These are phyloP conservation scores for Stagonosporopsis vannaccii DNA, from an alignment of 2,329 filamentous ascomycete species.

Conservation along the genomic window DNA sequence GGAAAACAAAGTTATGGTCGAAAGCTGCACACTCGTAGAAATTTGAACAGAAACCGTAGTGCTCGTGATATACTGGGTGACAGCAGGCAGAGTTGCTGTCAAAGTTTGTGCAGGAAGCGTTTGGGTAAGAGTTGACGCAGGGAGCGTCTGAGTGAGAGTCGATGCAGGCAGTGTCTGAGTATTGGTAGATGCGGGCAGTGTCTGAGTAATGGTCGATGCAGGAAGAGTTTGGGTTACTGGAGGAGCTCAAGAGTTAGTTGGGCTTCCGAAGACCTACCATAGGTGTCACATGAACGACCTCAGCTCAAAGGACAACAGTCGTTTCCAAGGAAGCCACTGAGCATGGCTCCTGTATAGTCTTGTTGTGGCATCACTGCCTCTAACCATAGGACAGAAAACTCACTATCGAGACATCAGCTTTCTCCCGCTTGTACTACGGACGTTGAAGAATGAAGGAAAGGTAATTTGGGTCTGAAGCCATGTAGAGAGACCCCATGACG, in stretches of 20 bases:
- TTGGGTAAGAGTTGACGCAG: background rate
- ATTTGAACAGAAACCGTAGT: background rate
- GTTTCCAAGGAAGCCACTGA: background rate
- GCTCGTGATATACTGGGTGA: conserved; percentile 4
- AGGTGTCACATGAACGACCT: too few species aligned
- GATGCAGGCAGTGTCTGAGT: background rate
- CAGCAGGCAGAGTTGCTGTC: background rate
- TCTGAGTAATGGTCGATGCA: too few species aligned
- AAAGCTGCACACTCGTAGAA: conserved; percentile 1
- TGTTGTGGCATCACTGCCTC: background rate
- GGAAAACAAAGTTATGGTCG: background rate
- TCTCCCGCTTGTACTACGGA: background rate
- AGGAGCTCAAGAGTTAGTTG: background rate
- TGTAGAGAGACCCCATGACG: background rate
- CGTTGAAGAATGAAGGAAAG: background rate
- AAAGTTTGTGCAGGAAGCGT: conserved; percentile 4
- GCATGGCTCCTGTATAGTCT: background rate
- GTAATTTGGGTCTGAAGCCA: background rate
- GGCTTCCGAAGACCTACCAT: background rate
- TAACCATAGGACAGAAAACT: background rate
- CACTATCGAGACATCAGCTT: background rate
- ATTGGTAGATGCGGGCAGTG: background rate
- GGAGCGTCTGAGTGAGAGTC: background rate
- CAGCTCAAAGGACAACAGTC: background rate
- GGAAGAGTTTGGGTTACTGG: background rate